Percentiles rank a stretch among this genome's conserved stretches.
Evolutionary conservation across 129 eudicot species (phyloP).

Genomic region (Arctium minus): DNA sequence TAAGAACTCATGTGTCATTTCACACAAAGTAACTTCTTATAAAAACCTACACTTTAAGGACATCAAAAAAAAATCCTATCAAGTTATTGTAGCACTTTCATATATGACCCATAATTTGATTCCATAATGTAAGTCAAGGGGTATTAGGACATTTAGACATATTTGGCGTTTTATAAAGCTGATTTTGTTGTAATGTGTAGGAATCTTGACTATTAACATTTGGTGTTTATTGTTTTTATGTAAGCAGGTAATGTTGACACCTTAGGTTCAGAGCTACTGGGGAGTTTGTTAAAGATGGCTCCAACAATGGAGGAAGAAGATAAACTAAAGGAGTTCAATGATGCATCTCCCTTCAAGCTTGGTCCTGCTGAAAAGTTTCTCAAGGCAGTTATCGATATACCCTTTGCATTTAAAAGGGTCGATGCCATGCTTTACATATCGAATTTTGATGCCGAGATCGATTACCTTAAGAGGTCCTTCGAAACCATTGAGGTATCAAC

Average conservation of each 20-base stretch:
- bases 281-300: slow-evolving; percentile 74
- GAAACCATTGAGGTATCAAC: slow-evolving; percentile 62
- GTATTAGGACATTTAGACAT: too few relatives aligned
- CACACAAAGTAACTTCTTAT: too few relatives aligned
- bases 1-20: too few relatives aligned
- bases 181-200: neutral
- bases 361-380: slow-evolving; percentile 78
- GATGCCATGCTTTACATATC: slow-evolving; percentile 82
- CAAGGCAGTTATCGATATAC: slow-evolving; percentile 64
- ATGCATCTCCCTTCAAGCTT: slow-evolving; percentile 40
- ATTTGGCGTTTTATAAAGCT: too few relatives aligned
- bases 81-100: neutral
- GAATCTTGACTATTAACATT: neutral
- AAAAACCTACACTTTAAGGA: too few relatives aligned
- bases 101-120: too few relatives aligned
- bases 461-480: slow-evolving; percentile 65
- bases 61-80: neutral
- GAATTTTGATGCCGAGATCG: slow-evolving; percentile 67
- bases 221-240: neutral
- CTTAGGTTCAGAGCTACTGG: slow-evolving; percentile 68
- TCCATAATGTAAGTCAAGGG: too few relatives aligned
- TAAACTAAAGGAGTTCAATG: slow-evolving; percentile 47
- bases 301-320: slow-evolving; percentile 73
- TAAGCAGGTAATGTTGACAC: slow-evolving; percentile 66
- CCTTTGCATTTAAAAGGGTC: slow-evolving; percentile 73